phyloP scores from a whole-genome alignment of 192 early-diverging fungal species.

The Lobosporangium transversale region DNA sequence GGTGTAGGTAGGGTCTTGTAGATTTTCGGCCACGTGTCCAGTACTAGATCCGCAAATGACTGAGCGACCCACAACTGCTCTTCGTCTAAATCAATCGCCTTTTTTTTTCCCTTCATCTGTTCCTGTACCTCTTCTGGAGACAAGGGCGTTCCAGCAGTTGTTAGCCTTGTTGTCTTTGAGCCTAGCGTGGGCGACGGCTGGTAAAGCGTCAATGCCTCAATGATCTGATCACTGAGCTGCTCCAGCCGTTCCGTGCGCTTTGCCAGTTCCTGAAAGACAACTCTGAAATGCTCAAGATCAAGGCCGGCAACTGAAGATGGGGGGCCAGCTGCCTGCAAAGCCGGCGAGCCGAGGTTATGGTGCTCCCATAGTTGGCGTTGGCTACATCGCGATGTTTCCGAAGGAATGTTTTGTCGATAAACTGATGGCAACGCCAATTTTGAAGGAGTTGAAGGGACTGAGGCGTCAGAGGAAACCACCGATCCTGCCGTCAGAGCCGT shows the following conservation, averaged over 20 bases:
- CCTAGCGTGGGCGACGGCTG: not conserved
- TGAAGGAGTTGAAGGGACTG: slow-evolving; percentile 20
- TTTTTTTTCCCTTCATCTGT: slow-evolving; percentile 17
- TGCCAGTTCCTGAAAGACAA: slow-evolving; percentile 16
- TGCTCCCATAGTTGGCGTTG: not conserved
- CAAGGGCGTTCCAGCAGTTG: not conserved
- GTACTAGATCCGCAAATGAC: slow-evolving; percentile 15
- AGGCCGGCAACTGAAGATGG: not conserved
- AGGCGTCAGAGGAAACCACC: too few relatives aligned
- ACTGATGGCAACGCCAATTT: slow-evolving; percentile 12
- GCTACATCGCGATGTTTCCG: not conserved
- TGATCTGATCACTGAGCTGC: slow-evolving; percentile 23
- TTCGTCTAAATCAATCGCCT: slow-evolving; percentile 18
- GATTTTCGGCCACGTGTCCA: slow-evolving; percentile 29
- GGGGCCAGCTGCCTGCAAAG: not conserved
- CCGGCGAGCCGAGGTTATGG: not conserved
- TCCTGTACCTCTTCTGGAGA: slow-evolving; percentile 2
- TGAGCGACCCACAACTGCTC: slow-evolving; percentile 15
- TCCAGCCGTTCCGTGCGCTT: slow-evolving; percentile 22
- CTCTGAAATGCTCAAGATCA: slow-evolving; percentile 15
- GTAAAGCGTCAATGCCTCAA: slow-evolving; percentile 30
- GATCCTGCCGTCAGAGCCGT: too few relatives aligned
- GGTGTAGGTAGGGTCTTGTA: slow-evolving; percentile 18
- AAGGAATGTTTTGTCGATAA: not conserved
- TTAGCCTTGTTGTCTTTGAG: not conserved